A percentile compares a stretch with the other conserved stretches of the same genome.
phyloP scores from a whole-genome alignment of 768 basidiomycete genomes.

The Hygrophoropsis aurantiaca region DNA sequence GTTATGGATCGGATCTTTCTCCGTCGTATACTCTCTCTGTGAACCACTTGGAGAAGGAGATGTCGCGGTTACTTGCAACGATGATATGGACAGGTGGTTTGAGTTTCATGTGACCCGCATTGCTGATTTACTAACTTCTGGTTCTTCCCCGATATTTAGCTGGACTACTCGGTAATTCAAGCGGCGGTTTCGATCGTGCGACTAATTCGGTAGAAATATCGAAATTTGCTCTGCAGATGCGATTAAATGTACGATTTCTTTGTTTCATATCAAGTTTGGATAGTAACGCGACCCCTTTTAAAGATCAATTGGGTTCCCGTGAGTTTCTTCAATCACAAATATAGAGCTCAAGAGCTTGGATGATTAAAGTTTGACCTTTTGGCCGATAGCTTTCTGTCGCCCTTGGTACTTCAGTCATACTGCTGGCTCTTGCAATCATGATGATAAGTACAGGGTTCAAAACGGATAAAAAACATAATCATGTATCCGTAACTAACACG shows the following conservation, averaged over 20 bases:
- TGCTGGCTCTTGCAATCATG: slow-evolving; percentile 1
- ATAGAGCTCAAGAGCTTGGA: not conserved
- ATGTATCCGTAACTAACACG: slow-evolving; percentile 2
- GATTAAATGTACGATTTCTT: slow-evolving; percentile 11
- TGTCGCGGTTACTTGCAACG: slow-evolving; percentile 5
- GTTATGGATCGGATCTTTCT: too few relatives aligned
- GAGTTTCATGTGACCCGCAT: not conserved
- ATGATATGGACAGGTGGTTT: slow-evolving; percentile 11
- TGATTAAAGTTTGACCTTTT: not conserved
- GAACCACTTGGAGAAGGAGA: not conserved
- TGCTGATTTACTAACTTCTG: too few relatives aligned
- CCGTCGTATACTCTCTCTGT: too few relatives aligned
- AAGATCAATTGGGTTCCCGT: slow-evolving; percentile 17
- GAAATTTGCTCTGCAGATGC: slow-evolving; percentile 8
- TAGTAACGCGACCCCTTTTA: too few relatives aligned
- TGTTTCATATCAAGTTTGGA: not conserved
- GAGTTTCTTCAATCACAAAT: not conserved
- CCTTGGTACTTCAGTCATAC: slow-evolving; percentile 2
- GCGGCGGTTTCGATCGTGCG: slow-evolving; percentile 9
- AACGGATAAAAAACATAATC: too few relatives aligned
- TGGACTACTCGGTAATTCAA: slow-evolving; percentile 6
- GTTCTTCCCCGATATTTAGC: slow-evolving; percentile 1
- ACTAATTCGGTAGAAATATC: slow-evolving; percentile 3
- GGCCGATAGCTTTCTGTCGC: slow-evolving; percentile 6
- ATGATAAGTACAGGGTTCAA: not conserved